These are phyloP conservation scores for Termitomyces sp. DNA, from an alignment of 768 basidiomycete species.

Conservation along the genomic window DNA sequence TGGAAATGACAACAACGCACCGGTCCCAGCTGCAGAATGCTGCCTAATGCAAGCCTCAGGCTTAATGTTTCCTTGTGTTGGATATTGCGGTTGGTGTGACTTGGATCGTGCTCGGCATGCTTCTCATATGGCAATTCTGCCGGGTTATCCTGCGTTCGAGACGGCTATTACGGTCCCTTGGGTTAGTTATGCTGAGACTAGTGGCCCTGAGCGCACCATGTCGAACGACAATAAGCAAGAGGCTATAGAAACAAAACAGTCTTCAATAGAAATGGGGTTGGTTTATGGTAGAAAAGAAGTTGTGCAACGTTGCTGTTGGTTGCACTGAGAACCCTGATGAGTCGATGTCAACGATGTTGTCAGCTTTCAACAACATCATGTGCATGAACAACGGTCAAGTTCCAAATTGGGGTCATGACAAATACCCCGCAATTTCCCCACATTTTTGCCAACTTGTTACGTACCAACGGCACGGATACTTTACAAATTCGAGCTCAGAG, in stretches of 20 bases:
- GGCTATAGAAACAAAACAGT: not conserved
- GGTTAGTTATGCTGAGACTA: not conserved
- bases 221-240: not conserved
- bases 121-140: slow-evolving; percentile 22
- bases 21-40: slow-evolving; percentile 56
- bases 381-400: slow-evolving; percentile 1
- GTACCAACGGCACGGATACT: no score
- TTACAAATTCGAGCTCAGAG: no score
- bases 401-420: slow-evolving; percentile 17
- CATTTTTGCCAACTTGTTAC: not conserved
- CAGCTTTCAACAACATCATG: slow-evolving; percentile 12
- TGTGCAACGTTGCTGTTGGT: not conserved
- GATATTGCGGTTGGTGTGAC: slow-evolving; percentile 25
- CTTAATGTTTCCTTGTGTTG: slow-evolving; percentile 48
- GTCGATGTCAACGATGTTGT: not conserved
- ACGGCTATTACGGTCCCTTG: slow-evolving; percentile 21
- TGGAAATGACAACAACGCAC: slow-evolving; percentile 32
- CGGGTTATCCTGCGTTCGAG: slow-evolving; percentile 30
- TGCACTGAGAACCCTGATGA: not conserved
- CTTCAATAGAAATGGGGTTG: not conserved
- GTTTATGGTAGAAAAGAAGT: not conserved
- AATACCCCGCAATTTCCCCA: slow-evolving; percentile 19
- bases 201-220: not conserved
- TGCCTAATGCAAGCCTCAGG: slow-evolving; percentile 54
- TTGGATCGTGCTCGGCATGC: slow-evolving; percentile 21